A percentile compares a stretch with the other conserved stretches of the same genome.
These are phyloP conservation scores for Mortierella sp. DNA, from an alignment of 371 early-diverging fungal genomes.

Conservation along the genomic window DNA sequence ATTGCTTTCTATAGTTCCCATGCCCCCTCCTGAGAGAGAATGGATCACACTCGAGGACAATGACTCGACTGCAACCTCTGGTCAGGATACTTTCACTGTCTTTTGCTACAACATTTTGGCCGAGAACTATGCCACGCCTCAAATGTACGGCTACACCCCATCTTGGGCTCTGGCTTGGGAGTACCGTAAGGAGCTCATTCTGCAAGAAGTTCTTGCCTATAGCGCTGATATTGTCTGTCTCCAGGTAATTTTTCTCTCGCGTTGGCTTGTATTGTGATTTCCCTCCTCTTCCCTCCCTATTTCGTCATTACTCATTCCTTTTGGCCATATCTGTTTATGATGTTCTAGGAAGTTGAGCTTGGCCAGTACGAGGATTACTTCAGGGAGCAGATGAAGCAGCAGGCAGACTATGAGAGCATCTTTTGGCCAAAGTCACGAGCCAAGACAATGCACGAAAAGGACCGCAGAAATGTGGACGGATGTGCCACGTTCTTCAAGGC, in stretches of 20 bases:
- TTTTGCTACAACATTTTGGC: slow-evolving; percentile 97
- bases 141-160: slow-evolving; percentile 95
- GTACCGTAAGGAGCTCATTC: slow-evolving; percentile 91
- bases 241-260: slow-evolving; percentile 71
- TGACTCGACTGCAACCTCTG: slow-evolving; percentile 26
- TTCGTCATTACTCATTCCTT: not conserved
- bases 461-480: slow-evolving; percentile 93
- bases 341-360: slow-evolving; percentile 86
- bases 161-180: slow-evolving; percentile 97
- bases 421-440: slow-evolving; percentile 96
- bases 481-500: slow-evolving; percentile 97
- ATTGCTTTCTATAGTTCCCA: slow-evolving; percentile 61
- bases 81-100: slow-evolving; percentile 81
- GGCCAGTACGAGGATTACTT: slow-evolving; percentile 89
- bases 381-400: slow-evolving; percentile 73
- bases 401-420: slow-evolving; percentile 90
- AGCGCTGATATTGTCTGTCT: slow-evolving; percentile 96
- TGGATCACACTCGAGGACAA: slow-evolving; percentile 83
- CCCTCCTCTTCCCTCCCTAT: not conserved
- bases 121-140: slow-evolving; percentile 90
- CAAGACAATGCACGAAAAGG: slow-evolving; percentile 91
- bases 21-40: slow-evolving; percentile 91
- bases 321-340: not conserved
- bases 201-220: slow-evolving; percentile 89
- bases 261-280: not conserved